Evolutionary conservation across 345 rosid species (phyloP), one percentile per base, ranked within the genome.

Genomic region (Turritis glabra): DNA sequence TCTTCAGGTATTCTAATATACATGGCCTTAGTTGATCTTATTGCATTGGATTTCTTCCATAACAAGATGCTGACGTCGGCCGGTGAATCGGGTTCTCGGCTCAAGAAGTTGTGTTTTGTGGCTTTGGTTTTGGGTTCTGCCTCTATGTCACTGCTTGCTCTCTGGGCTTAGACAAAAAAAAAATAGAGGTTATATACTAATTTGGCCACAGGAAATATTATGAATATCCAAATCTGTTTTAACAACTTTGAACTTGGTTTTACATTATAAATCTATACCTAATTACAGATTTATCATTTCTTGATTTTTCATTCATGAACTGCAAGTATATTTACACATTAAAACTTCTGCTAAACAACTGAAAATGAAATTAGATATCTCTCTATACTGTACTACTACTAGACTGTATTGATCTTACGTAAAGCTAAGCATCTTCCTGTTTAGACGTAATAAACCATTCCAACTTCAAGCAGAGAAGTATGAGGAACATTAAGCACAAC

Each of bases 1-100:
- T 94, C 98, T 2, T 86, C 97, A 3, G 98, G 98, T 7, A 80
- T 94, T 51, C 88, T 94, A 13, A 86, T 94, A 27, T 94, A 91
- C 87, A 94, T 94, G 98, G 96, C 93, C 7, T 86, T 94, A 0
- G 98, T 94, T 38, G 98, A 94, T 80, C 96, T 94, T 14, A 82
- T 94, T 18, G 95, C 98, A 2, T 72, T 73, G 17, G 98, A 94
- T 59, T 94, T 94, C 76, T 91, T 94, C 82, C 97, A 94, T 33
- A 90, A 88, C 91, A 91, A 91, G 88, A 58, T 91, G 82, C 86
- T 91, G 84, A 67, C 71, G 0, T 2, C 55, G 0, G 7, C 47
- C 3, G 55, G 26, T 57, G 72, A 54, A 57, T 57, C 76, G 4
- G 77, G 71, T 46, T 91, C 97, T 1, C 76, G 82, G 84, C 64